Conservation (phyloP, 2,329 filamentous ascomycete genomes). For the Verticillium albo-atrum region DNA sequence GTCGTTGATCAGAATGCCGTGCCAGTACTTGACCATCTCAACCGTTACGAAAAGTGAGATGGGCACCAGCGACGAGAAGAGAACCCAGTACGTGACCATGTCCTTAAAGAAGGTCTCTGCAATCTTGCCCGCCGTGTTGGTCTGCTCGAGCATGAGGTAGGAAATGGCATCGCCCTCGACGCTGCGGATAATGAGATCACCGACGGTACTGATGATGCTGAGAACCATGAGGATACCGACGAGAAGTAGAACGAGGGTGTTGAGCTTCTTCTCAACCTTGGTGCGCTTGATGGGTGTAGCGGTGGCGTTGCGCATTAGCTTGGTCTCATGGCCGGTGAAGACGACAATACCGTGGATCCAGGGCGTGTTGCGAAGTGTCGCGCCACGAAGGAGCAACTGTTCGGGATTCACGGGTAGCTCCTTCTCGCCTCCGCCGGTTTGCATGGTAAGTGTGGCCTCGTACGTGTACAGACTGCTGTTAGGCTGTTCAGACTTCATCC, state of each 20-base stretch:
- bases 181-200: constrained; percentile 76
- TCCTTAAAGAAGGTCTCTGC: constrained; percentile 84
- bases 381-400: constrained; percentile 87
- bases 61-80: constrained; percentile 93
- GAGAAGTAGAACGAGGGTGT: constrained; percentile 86
- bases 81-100: constrained; percentile 96
- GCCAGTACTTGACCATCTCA: constrained; percentile 96
- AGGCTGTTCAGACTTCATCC: constrained; percentile 89
- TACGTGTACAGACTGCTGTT: constrained; percentile 99
- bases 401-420: constrained; percentile 87
- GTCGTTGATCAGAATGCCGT: constrained; percentile 95
- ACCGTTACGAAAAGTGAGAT: constrained; percentile 98
- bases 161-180: constrained; percentile 57
- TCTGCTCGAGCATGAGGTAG: constrained; percentile 67
- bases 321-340: constrained; percentile 96
- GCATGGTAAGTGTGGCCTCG: constrained; percentile 90
- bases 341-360: constrained; percentile 97
- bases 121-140: constrained; percentile 49
- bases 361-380: constrained; percentile 90
- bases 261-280: constrained; percentile 90
- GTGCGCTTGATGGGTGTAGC: constrained; percentile 97
- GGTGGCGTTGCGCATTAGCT: constrained; percentile 97
- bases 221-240: constrained; percentile 78
- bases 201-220: constrained; percentile 85
- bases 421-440: constrained; percentile 86